Evolutionary conservation across 768 basidiomycete species (phyloP).

Genomic region (Kwoniella newhampshirensis): DNA sequence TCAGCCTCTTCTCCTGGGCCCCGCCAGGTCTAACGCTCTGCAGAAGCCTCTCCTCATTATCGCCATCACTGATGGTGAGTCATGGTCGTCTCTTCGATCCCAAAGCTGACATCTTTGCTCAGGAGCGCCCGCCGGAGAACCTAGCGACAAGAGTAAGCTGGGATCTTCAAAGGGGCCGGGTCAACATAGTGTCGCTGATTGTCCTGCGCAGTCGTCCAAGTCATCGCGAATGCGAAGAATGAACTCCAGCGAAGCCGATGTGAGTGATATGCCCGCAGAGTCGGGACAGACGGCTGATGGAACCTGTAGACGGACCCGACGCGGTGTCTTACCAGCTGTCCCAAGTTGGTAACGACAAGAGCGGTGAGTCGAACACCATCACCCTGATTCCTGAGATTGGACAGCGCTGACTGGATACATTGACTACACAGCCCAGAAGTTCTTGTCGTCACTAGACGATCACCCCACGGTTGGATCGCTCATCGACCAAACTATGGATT

Average conservation of each 20-base stretch:
- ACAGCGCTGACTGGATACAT: conserved; percentile 10
- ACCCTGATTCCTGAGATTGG: conserved; percentile 3
- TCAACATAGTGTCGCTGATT: conserved; percentile 2
- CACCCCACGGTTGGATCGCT: conserved; percentile 52
- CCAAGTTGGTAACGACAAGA: conserved; percentile 51
- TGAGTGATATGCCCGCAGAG: conserved; percentile 8
- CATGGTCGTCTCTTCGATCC: neutral
- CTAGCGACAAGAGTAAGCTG: conserved; percentile 34
- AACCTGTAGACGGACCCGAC: conserved; percentile 41
- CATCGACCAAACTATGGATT: conserved; percentile 51
- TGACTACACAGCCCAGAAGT: conserved; percentile 30
- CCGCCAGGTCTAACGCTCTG: conserved; percentile 45
- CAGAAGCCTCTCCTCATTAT: conserved; percentile 56
- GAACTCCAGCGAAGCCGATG: conserved; percentile 47
- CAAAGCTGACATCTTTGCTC: neutral
- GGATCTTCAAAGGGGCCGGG: neutral
- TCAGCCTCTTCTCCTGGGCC: conserved; percentile 54
- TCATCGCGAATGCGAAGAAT: conserved; percentile 48
- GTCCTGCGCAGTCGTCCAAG: conserved; percentile 37
- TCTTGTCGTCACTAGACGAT: conserved; percentile 49
- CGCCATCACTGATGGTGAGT: conserved; percentile 40
- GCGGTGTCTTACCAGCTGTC: conserved; percentile 50
- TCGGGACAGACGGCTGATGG: conserved; percentile 8
- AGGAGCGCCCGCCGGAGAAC: conserved; percentile 45
- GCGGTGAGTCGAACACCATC: conserved; percentile 26